A percentile compares a stretch with the other conserved stretches of the same genome.
phyloP scores from a whole-genome alignment of 192 early-diverging fungal genomes.

The Coemansia sp. region DNA sequence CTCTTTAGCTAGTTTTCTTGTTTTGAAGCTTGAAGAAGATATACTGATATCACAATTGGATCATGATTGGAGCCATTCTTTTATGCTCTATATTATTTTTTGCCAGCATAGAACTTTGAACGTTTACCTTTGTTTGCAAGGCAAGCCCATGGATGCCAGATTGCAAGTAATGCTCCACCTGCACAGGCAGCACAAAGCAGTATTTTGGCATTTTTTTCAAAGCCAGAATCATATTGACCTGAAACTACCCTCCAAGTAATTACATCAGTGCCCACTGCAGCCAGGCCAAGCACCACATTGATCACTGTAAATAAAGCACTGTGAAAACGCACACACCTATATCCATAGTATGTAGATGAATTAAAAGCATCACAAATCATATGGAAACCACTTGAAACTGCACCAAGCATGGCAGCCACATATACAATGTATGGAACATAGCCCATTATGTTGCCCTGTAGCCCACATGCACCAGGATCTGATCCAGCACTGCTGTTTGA shows the following conservation, averaged over 20 bases:
- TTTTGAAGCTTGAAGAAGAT: too few species aligned
- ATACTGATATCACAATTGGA: too few species aligned
- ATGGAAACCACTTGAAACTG: too few species aligned
- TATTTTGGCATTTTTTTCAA: background rate
- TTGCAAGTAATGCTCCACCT: too few species aligned
- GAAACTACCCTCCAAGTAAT: background rate
- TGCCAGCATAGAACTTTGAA: too few species aligned
- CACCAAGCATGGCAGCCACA: background rate
- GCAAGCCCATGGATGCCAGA: too few species aligned
- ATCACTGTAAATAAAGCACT: background rate
- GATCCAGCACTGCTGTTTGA: too few species aligned
- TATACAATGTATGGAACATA: background rate
- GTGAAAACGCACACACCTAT: background rate
- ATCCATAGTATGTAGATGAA: background rate
- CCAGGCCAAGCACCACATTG: background rate
- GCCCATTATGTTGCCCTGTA: slow-evolving; percentile 3
- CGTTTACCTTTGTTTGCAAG: too few species aligned
- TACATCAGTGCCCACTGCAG: background rate
- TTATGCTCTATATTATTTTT: too few species aligned
- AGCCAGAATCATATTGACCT: background rate
- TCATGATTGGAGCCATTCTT: too few species aligned
- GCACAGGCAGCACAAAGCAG: background rate
- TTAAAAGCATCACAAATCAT: too few species aligned
- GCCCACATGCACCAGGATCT: background rate
- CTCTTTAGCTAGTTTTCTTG: too few species aligned